Evolutionary conservation across 2,329 filamentous ascomycete genomes (phyloP).

Genomic region (Dothideomycetes sp.): DNA sequence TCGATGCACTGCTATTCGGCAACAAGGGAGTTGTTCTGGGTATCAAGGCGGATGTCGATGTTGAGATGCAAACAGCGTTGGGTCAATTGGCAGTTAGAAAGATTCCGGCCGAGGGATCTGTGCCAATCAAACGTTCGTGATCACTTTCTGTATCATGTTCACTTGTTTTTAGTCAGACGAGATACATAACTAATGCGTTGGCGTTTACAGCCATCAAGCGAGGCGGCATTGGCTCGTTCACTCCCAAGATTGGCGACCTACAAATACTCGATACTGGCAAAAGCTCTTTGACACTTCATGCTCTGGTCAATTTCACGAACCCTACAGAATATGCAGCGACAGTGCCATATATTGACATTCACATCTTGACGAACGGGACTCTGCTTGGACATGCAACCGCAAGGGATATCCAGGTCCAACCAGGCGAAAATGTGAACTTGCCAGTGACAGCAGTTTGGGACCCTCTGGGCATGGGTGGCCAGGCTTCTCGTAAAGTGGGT

Average conservation of each 20-base stretch:
- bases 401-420: constrained; percentile 51
- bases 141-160: constrained; percentile 15
- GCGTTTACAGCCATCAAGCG: constrained; percentile 19
- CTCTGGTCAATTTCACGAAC: constrained; percentile 75
- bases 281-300: constrained; percentile 61
- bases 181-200: constrained; percentile 25
- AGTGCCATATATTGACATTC: constrained; percentile 71
- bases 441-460: constrained; percentile 64
- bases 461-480: constrained; percentile 54
- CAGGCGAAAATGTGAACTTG: constrained; percentile 65
- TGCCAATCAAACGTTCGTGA: constrained; percentile 88
- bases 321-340: constrained; percentile 76
- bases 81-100: constrained; percentile 72
- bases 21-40: constrained; percentile 59
- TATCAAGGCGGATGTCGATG: constrained; percentile 72
- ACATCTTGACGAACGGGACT: constrained; percentile 64
- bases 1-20: constrained; percentile 73
- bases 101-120: constrained; percentile 72
- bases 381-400: constrained; percentile 67
- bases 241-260: constrained; percentile 61
- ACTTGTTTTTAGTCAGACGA: constrained; percentile 6
- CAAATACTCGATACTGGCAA: constrained; percentile 63
- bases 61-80: constrained; percentile 70
- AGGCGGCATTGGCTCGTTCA: constrained; percentile 41
- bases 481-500: constrained; percentile 53